phyloP scores from a whole-genome alignment of 108 stramenopile species.

The Discostella stelligeroides region DNA sequence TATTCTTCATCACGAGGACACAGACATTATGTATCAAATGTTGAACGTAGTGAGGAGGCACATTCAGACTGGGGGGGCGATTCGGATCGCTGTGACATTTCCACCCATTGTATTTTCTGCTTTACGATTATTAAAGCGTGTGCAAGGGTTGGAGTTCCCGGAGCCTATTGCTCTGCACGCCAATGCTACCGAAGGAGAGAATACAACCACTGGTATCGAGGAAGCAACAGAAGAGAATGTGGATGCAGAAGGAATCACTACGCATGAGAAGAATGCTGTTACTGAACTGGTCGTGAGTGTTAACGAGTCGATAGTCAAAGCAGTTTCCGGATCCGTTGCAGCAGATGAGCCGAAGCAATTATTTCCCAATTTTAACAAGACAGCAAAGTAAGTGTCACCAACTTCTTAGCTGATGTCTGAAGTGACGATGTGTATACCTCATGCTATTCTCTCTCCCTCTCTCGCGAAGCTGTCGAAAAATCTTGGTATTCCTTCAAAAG shows the following conservation, averaged over 20 bases:
- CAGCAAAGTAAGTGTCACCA: conserved; percentile 37
- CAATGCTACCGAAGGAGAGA: background rate
- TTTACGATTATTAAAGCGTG: conserved; percentile 70
- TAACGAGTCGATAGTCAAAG: background rate
- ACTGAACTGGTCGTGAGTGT: conserved; percentile 16
- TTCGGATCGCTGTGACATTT: conserved; percentile 73
- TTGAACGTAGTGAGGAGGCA: conserved; percentile 71
- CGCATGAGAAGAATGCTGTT: conserved; percentile 7
- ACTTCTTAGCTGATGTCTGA: background rate
- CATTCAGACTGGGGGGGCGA: conserved; percentile 66
- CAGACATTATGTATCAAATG: conserved; percentile 87
- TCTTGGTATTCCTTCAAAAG: conserved; percentile 95
- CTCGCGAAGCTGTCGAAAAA: conserved; percentile 76
- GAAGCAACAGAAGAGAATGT: conserved; percentile 2
- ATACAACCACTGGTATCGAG: conserved; percentile 3
- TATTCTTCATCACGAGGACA: conserved; percentile 81
- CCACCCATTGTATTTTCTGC: conserved; percentile 86
- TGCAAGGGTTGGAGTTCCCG: conserved; percentile 58
- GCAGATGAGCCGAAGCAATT: conserved; percentile 14
- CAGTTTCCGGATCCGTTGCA: background rate
- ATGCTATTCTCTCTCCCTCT: background rate
- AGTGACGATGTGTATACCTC: background rate
- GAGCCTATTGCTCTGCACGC: background rate
- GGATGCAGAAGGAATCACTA: conserved; percentile 8
- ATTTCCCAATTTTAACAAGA: conserved; percentile 39